Percentiles rank a stretch among this genome's conserved stretches.
phyloP scores from a whole-genome alignment of 2,329 filamentous ascomycete genomes.

The Drechmeria coniospora region DNA sequence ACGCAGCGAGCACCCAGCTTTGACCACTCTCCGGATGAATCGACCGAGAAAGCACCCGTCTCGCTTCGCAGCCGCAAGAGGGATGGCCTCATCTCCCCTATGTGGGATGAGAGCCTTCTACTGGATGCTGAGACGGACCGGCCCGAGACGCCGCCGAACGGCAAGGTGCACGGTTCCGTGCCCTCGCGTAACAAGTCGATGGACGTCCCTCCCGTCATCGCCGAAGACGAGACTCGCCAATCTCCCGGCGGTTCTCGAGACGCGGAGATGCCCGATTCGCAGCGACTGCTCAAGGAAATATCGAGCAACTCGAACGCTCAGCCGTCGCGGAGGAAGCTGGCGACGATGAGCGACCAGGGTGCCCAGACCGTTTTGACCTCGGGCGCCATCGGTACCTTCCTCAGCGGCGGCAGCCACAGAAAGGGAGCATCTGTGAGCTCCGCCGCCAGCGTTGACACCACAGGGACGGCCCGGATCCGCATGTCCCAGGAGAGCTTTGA shows the following conservation, averaged over 20 bases:
- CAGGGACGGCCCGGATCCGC: constrained; percentile 26
- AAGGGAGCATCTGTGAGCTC: constrained; percentile 17
- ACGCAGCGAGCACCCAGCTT: constrained; percentile 14
- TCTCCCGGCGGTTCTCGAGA: constrained; percentile 25
- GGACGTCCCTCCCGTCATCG: constrained; percentile 33
- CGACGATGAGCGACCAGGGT: constrained; percentile 49
- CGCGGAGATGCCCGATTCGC: constrained; percentile 36
- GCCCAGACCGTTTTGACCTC: constrained; percentile 78
- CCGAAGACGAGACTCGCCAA: constrained; percentile 49
- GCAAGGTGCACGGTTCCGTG: constrained; percentile 25
- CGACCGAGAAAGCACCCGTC: constrained; percentile 30
- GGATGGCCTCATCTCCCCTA: constrained; percentile 41
- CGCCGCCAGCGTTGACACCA: constrained; percentile 19
- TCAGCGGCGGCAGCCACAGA: constrained; percentile 30
- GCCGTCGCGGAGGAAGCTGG: constrained; percentile 20
- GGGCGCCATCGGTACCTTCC: constrained; percentile 61
- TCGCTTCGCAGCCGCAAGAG: constrained; percentile 34
- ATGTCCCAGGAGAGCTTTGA: constrained; percentile 35
- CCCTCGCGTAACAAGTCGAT: constrained; percentile 29
- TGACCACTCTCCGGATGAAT: constrained; percentile 28
- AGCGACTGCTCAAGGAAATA: constrained; percentile 44
- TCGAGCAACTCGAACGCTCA: constrained; percentile 38
- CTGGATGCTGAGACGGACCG: constrained; percentile 13
- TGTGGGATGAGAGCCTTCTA: too few species aligned
- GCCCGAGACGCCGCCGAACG: constrained; percentile 24